Evolutionary conservation across 306 rosid genomes (phyloP), one percentile per base, ranked within the genome.

Genomic region (Senna siamea): DNA sequence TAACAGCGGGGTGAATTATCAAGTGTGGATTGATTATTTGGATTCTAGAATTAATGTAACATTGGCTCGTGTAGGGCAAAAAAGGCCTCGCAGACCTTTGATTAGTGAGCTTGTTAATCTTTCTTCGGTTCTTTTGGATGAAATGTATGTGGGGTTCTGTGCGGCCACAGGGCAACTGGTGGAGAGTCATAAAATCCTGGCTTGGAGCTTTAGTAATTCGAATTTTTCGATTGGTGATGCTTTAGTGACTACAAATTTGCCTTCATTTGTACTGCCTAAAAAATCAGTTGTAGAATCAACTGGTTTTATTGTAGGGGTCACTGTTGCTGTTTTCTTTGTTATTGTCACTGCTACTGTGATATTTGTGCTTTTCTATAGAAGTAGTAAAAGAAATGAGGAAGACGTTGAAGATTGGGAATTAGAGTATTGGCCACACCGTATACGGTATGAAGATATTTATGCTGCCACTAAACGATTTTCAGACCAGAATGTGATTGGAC

Each of bases 381-480:
- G 76, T 26, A 43, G 48, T 22, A 68, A 79, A 61, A 51, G 72
- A 47, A 37, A 74, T 54, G 74, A 80, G 38, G 71, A 28, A 70
- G 82, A 72, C 2, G 51, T 70, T 72, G 92, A 83, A 76, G 87
- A 80, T 15, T 85, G 89, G 92, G 90, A 87, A 79, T 37, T 60
- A 52, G 88, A 87, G 78, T 87, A 82, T 62, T 87, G 88, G 90
- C 96, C 96, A 1, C 86, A 85, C 73, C 77, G 85, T 23, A 65
- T 90, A 54, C 12, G 57, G 28, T 85, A 85, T 67, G 68, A 74
- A 64, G 90, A 85, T 50, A 87, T 85, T 62, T 38, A 14, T 35
- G 69, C 74, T 4, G 89, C 90, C 7, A 89, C 90, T 1, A 60
- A 76, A 17, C 85, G 84, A 6, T 87, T 87, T 70, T 80, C 83